phyloP scores from a whole-genome alignment of 2,329 filamentous ascomycete genomes.

The Talaromyces rugulosus region DNA sequence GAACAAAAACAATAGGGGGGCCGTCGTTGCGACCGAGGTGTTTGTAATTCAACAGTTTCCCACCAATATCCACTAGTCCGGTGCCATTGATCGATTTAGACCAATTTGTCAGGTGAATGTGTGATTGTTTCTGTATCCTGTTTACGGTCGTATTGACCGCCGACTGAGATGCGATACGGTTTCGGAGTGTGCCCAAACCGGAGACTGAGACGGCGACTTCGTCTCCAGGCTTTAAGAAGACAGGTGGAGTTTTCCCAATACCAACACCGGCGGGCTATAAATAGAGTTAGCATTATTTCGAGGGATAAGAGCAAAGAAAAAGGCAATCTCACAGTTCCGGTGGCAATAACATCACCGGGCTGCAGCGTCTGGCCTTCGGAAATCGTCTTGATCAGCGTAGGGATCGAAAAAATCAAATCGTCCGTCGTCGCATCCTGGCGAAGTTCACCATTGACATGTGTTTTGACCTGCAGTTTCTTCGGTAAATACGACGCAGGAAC shows the following conservation, averaged over 20 bases:
- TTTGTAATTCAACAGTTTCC: conserved; percentile 41
- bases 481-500: conserved; percentile 31
- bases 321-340: background rate
- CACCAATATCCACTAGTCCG: conserved; percentile 36
- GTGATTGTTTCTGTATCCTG: conserved; percentile 17
- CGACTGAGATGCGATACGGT: conserved; percentile 32
- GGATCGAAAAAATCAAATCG: background rate
- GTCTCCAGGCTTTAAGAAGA: conserved; percentile 40
- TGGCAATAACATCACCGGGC: conserved; percentile 1
- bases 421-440: conserved; percentile 43
- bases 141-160: conserved; percentile 24
- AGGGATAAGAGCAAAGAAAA: background rate
- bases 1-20: conserved; percentile 48
- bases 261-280: conserved; percentile 42
- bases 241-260: conserved; percentile 43
- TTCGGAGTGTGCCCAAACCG: conserved; percentile 38
- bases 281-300: background rate
- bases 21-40: conserved; percentile 20
- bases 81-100: conserved; percentile 23
- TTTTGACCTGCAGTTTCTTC: conserved; percentile 38
- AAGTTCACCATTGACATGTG: conserved; percentile 48
- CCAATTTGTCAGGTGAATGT: conserved; percentile 28
- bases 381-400: background rate
- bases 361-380: conserved; percentile 4
- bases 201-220: conserved; percentile 41